phyloP scores from a whole-genome alignment of 1,284 basidiomycete species.

The Ustilago trichophora region DNA sequence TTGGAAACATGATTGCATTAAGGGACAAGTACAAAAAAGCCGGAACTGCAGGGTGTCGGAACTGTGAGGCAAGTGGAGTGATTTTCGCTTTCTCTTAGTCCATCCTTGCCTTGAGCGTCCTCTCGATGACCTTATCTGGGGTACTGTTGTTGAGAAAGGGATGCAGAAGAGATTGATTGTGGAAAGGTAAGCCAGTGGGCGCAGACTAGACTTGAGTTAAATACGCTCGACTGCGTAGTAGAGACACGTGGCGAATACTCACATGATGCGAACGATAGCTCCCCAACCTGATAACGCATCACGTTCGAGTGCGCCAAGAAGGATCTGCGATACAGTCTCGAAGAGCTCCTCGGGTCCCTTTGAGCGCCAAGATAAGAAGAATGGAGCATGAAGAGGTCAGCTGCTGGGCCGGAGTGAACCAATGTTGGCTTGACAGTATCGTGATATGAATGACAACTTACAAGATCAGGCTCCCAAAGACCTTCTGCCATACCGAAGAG shows the following conservation, averaged over 20 bases:
- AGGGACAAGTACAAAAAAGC: slow-evolving; percentile 33
- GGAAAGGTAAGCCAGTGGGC: too few relatives aligned
- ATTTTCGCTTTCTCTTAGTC: too few relatives aligned
- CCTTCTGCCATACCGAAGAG: slow-evolving; percentile 97
- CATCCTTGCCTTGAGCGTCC: slow-evolving; percentile 66
- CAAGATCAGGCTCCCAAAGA: slow-evolving; percentile 95
- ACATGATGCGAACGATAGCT: slow-evolving; percentile 93
- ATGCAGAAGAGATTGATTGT: too few relatives aligned
- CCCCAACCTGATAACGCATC: slow-evolving; percentile 99
- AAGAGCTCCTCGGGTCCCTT: slow-evolving; percentile 93
- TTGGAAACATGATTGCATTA: too few relatives aligned
- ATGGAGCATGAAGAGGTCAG: slow-evolving; percentile 1
- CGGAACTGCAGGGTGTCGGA: not conserved
- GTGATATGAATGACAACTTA: slow-evolving; percentile 66
- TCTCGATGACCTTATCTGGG: slow-evolving; percentile 64
- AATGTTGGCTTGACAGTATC: too few relatives aligned
- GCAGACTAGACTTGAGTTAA: too few relatives aligned
- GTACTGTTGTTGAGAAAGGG: slow-evolving; percentile 34
- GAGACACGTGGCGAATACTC: slow-evolving; percentile 68
- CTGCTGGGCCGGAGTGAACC: too few relatives aligned
- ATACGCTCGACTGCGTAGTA: too few relatives aligned
- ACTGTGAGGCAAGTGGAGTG: not conserved
- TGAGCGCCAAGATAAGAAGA: not conserved
- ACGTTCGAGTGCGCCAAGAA: slow-evolving; percentile 93
- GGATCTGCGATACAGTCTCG: slow-evolving; percentile 95